Percentiles rank a stretch among this genome's conserved stretches.
Conservation (phyloP, 371 early-diverging fungal genomes). For the Syncephalastrum sp. region DNA sequence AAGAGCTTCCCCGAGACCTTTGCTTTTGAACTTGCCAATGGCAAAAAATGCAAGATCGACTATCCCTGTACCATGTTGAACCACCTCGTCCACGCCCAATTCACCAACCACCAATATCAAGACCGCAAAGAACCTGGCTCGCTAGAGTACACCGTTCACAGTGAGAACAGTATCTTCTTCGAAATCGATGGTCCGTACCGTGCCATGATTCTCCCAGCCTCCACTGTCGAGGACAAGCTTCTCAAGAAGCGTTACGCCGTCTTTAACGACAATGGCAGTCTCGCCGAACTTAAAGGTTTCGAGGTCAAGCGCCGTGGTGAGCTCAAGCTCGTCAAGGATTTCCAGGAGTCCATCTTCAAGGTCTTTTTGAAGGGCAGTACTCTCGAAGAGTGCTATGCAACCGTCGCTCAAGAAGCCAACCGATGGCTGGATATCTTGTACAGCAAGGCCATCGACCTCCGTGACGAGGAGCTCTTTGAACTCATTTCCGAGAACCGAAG, state of each 20-base stretch:
- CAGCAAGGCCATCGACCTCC: conserved; percentile 79
- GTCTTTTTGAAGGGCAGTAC: conserved; percentile 89
- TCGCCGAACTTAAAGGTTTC: conserved; percentile 99
- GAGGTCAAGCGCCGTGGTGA: conserved; percentile 99
- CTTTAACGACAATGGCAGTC: conserved; percentile 92
- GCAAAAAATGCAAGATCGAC: conserved; percentile 82
- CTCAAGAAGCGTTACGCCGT: conserved; percentile 99
- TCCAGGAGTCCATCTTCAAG: conserved; percentile 96
- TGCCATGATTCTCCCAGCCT: conserved; percentile 99
- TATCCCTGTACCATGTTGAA: conserved; percentile 99
- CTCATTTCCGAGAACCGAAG: conserved; percentile 97
- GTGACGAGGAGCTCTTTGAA: conserved; percentile 94
- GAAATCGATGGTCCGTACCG: conserved; percentile 99
- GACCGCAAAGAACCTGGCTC: conserved; percentile 57
- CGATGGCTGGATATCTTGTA: conserved; percentile 97
- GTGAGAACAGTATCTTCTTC: conserved; percentile 98
- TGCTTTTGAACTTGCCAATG: conserved; percentile 75
- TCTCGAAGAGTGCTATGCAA: conserved; percentile 89
- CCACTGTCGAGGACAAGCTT: conserved; percentile 95
- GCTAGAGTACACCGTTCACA: conserved; percentile 68
- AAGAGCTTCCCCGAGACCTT: conserved; percentile 92
- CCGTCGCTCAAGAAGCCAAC: conserved; percentile 89
- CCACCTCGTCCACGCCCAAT: conserved; percentile 94
- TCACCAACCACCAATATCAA: conserved; percentile 99
- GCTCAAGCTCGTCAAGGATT: conserved; percentile 97